These are phyloP conservation scores for Agarophyton chilense DNA, from an alignment of 23 red algal genomes.

Conservation along the genomic window DNA sequence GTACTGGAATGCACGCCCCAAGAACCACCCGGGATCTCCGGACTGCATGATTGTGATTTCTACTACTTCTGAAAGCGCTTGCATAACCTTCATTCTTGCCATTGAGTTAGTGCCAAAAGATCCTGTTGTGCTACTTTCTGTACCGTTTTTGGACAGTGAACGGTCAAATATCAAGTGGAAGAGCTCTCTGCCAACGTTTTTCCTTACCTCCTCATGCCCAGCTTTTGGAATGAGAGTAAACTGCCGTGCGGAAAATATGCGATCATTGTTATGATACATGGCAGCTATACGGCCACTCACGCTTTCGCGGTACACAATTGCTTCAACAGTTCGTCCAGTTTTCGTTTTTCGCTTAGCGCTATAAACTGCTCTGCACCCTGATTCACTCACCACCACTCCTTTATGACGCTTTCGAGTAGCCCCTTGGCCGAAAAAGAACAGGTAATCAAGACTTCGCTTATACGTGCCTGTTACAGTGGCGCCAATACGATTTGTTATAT, in stretches of 20 bases:
- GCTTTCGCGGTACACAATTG: slow-evolving; percentile 19
- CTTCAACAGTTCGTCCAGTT: not conserved
- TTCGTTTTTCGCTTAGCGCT: not conserved
- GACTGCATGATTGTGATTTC: slow-evolving; percentile 17
- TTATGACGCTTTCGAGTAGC: slow-evolving; percentile 24
- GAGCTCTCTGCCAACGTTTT: not conserved
- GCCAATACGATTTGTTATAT: not conserved
- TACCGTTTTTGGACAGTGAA: not conserved
- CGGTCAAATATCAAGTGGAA: not conserved
- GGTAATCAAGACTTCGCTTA: slow-evolving; percentile 33
- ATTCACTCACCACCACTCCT: slow-evolving; percentile 2
- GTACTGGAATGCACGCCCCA: slow-evolving; percentile 27
- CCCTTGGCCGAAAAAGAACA: not conserved
- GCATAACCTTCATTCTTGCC: not conserved
- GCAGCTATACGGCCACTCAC: not conserved
- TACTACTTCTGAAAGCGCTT: not conserved
- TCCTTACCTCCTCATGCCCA: not conserved
- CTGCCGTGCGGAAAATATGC: not conserved
- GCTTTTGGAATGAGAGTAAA: slow-evolving; percentile 29
- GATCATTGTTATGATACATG: slow-evolving; percentile 10
- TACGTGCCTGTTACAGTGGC: slow-evolving; percentile 37
- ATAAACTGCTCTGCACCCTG: slow-evolving; percentile 8
- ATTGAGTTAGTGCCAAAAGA: too few relatives aligned
- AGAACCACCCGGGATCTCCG: slow-evolving; percentile 32
- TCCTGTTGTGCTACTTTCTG: not conserved